Percentiles rank a stretch among this genome's conserved stretches.
Conservation (phyloP, 257 asterid genomes). For the Thymus quinquecostatus region DNA sequence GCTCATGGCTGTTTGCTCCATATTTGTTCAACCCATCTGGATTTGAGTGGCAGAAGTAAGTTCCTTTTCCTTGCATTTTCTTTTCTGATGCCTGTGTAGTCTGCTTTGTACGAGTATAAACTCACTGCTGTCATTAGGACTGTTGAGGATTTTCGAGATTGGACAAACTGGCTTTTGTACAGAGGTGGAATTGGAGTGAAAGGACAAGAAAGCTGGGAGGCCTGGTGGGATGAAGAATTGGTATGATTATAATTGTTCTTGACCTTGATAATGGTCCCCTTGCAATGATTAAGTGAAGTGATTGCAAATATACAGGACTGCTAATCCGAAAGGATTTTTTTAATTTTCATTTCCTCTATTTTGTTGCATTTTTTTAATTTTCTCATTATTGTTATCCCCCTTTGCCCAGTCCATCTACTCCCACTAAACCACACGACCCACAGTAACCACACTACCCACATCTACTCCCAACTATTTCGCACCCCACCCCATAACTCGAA, state of each 20-base stretch:
- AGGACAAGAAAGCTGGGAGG: constrained; percentile 99
- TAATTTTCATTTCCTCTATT: neutral
- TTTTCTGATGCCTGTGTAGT: constrained; percentile 8
- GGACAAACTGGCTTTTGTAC: constrained; percentile 99
- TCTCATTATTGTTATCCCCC: neutral
- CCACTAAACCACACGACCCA: neutral
- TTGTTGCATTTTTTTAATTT: neutral
- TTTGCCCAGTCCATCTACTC: neutral
- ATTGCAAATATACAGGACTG: neutral
- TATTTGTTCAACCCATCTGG: constrained; percentile 98
- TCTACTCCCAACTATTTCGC: neutral
- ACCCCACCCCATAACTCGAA: neutral
- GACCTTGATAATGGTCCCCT: constrained; percentile 24
- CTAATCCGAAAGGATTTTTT: neutral
- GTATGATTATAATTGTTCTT: constrained; percentile 44
- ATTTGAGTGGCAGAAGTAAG: constrained; percentile 99
- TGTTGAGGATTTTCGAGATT: constrained; percentile 94
- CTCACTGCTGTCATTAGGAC: constrained; percentile 59
- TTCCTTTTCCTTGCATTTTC: constrained; percentile 20
- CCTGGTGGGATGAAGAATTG: constrained; percentile 99
- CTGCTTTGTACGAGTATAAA: constrained; percentile 34
- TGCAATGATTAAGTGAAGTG: neutral
- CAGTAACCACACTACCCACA: neutral
- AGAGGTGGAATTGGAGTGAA: constrained; percentile 99
- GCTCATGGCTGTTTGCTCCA: constrained; percentile 97